Conservation (phyloP, 2,329 filamentous ascomycete species). For the Exophiala dermatitidis region DNA sequence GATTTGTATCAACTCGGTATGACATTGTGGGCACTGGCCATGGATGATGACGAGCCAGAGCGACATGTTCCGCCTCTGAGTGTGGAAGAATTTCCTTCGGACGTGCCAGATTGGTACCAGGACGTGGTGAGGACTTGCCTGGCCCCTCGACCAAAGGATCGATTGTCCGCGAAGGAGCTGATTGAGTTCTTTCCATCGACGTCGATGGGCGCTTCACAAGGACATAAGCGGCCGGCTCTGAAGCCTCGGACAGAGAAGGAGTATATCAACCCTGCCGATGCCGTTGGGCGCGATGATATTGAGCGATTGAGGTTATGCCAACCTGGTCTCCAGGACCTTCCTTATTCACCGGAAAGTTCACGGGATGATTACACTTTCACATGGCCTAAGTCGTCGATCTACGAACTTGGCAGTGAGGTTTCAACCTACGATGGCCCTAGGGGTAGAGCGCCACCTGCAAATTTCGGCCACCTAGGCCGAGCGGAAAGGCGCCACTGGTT, state of each 20-base stretch:
- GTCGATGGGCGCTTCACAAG: conserved; percentile 2
- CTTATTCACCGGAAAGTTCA: conserved; percentile 26
- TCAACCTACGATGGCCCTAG: conserved; percentile 23
- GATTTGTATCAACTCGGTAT: conserved; percentile 95
- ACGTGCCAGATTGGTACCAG: conserved; percentile 73
- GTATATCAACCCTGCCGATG: conserved; percentile 26
- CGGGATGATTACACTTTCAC: conserved; percentile 27
- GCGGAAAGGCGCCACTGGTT: conserved; percentile 21
- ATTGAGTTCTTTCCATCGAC: conserved; percentile 59
- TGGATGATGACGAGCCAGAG: conserved; percentile 85
- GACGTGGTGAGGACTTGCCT: conserved; percentile 70
- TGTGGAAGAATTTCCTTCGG: conserved; percentile 47
- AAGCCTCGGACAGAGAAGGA: conserved; percentile 16
- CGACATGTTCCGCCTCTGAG: conserved; percentile 63
- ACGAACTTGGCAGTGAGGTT: conserved; percentile 23
- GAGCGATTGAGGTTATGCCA: conserved; percentile 18
- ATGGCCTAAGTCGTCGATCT: conserved; percentile 26
- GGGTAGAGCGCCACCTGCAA: conserved; percentile 21
- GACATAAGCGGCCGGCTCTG: conserved; percentile 14
- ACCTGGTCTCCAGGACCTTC: conserved; percentile 3
- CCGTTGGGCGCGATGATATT: conserved; percentile 27
- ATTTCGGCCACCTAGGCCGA: conserved; percentile 18
- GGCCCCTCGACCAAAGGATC: conserved; percentile 62
- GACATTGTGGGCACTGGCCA: conserved; percentile 89
- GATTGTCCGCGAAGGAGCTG: conserved; percentile 66